Evolutionary conservation across 345 rosid species (phyloP).

Genomic region (Salix purpurea): DNA sequence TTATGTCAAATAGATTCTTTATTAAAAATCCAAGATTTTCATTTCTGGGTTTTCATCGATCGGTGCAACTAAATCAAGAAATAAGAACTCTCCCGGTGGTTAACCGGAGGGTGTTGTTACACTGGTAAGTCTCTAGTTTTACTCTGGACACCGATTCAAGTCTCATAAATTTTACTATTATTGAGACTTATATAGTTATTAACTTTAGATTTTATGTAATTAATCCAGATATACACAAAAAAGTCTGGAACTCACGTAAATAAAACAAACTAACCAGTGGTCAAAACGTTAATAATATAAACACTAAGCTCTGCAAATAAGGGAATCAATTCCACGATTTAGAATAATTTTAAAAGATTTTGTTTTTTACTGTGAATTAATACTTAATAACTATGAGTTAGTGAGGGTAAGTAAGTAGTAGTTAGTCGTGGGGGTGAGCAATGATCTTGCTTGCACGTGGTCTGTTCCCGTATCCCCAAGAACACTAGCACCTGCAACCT

Average conservation of each 20-base stretch:
- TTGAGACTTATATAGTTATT: no score
- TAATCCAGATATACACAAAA: no score
- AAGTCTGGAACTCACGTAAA: no score
- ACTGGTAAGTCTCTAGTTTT: no score
- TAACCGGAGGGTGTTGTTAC: neutral
- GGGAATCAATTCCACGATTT: neutral
- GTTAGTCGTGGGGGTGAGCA: slow-evolving; percentile 46
- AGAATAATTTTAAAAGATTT: neutral
- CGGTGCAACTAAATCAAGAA: slow-evolving; percentile 17
- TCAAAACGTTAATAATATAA: slow-evolving; percentile 23
- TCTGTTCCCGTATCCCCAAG: slow-evolving; percentile 33
- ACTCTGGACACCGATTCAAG: no score
- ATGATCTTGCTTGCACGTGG: slow-evolving; percentile 53
- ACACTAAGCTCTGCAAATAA: neutral
- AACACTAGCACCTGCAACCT: slow-evolving; percentile 48
- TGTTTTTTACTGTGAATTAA: slow-evolving; percentile 1
- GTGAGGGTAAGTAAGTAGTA: slow-evolving; percentile 2
- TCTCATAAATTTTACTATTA: no score
- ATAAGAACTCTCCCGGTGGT: slow-evolving; percentile 8
- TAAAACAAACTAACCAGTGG: neutral
- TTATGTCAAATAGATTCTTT: slow-evolving; percentile 20
- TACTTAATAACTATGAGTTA: neutral
- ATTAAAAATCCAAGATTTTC: neutral
- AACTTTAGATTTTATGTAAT: no score
- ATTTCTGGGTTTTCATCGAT: slow-evolving; percentile 14